Base-by-base conservation (phyloP, 2,329 filamentous ascomycete genomes). In the Monosporascus sp. region DNA sequence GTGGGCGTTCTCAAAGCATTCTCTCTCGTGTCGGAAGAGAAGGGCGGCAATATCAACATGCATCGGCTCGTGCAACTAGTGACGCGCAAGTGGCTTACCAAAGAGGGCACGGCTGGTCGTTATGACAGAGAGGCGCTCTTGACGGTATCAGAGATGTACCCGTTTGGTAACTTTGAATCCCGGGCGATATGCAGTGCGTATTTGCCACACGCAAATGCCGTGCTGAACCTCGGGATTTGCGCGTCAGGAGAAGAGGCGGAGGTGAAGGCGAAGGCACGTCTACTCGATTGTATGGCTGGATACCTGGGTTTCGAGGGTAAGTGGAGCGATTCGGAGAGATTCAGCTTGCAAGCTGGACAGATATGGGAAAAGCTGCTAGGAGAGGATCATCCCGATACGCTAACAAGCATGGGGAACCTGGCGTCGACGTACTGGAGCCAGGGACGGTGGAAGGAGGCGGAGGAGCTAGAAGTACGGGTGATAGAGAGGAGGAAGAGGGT, bases 51-150 rank as follows among this genome's bases (percentile, higher is more conserved):
- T 2, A 75, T 72, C 50, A 67, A 73, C 54, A 76, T 77, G 72
- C 74, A 78, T 57, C 43, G 55, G 7, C 64, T 78, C 3, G 74
- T 76, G 20, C 71, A 75, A 56, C 55, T 75, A 27, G 61, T 69
- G 27, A 72, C 62, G 8, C 64, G 61, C 51, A 62, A 52, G 40
- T 74, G 70, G 71, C 61, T 73, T n/a, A 48, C 66, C 52, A 54
- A 50, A 2, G n/a, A 60, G 6, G 55, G 55, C 2, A 37, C 66
- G 50, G 45, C 59, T 7, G 64, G 72, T 27, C 49, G 20, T 24
- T 72, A 66, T 59, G 66, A 62, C 53, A 48, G 60, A 34, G 50
- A 62, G 49, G 73, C 55, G 48, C 60, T 72, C 41, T 52, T 51
- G 27, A 64, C 59, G 40, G 58, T 73, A 44, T 49, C 40, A 16